phyloP scores from a whole-genome alignment of 2,329 filamentous ascomycete species.

The Aspergillus melleus region DNA sequence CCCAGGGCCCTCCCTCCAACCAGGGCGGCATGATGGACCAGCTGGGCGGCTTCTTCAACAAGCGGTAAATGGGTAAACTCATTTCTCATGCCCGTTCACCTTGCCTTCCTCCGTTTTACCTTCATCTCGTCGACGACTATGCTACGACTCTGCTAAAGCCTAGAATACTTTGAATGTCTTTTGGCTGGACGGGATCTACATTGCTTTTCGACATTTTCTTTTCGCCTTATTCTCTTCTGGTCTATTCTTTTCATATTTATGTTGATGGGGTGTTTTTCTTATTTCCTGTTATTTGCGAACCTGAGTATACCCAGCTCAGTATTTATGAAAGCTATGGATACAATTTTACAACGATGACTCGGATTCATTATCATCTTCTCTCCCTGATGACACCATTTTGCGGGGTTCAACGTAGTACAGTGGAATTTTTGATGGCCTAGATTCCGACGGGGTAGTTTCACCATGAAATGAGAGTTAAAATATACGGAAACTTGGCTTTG shows the following conservation, averaged over 20 bases:
- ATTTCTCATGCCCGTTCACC: not conserved
- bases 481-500: too few relatives aligned
- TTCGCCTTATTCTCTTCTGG: not conserved
- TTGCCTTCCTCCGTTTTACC: not conserved
- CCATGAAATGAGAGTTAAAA: too few relatives aligned
- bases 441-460: not conserved
- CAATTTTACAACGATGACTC: not conserved
- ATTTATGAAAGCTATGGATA: not conserved
- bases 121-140: not conserved
- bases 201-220: not conserved
- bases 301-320: slow-evolving; percentile 3
- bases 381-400: not conserved
- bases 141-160: not conserved
- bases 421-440: not conserved
- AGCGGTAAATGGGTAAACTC: slow-evolving; percentile 23
- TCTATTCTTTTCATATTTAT: not conserved
- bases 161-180: not conserved
- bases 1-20: slow-evolving; percentile 17
- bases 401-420: not conserved
- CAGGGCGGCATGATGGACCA: slow-evolving; percentile 31
- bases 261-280: not conserved
- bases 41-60: slow-evolving; percentile 41
- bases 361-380: not conserved
- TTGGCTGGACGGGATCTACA: not conserved
- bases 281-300: slow-evolving; percentile 1